These are phyloP conservation scores for Saturnispora mendoncae DNA, from an alignment of 805 yeast species.

Conservation along the genomic window DNA sequence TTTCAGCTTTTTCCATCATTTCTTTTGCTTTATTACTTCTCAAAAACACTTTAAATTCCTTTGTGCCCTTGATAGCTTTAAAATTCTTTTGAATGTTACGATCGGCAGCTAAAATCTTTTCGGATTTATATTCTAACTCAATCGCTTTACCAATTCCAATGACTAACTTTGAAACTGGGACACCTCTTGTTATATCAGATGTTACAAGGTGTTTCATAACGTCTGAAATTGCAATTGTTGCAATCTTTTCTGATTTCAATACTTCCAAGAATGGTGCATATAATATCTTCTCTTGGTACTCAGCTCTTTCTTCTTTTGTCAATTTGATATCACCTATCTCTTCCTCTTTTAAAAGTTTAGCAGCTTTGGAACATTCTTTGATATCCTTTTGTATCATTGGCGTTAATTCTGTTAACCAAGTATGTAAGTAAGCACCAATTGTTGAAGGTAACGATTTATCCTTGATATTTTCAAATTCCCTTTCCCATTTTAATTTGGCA, in stretches of 20 bases:
- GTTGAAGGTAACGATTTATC: conserved; percentile 42
- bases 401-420: conserved; percentile 71
- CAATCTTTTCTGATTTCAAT: conserved; percentile 71
- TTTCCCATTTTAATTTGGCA: conserved; percentile 83
- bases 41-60: conserved; percentile 33
- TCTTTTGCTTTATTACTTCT: conserved; percentile 26
- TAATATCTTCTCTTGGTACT: conserved; percentile 32
- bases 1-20: conserved; percentile 22
- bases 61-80: conserved; percentile 39
- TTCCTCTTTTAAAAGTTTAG: conserved; percentile 19
- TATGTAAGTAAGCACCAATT: conserved; percentile 68
- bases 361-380: conserved; percentile 40
- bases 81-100: conserved; percentile 45
- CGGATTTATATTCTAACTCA: conserved; percentile 76
- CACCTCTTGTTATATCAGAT: conserved; percentile 70
- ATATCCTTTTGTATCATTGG: conserved; percentile 66
- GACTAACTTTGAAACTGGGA: conserved; percentile 77
- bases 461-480: conserved; percentile 49
- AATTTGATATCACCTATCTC: conserved; percentile 13
- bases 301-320: conserved; percentile 16
- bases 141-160: conserved; percentile 74
- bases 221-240: conserved; percentile 79
- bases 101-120: conserved; percentile 50
- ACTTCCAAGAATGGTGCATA: conserved; percentile 73
- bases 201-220: conserved; percentile 64